Percentiles rank a stretch among this genome's conserved stretches.
phyloP scores from a whole-genome alignment of 352 stramenopile species.

The Phytophthora meadii region DNA sequence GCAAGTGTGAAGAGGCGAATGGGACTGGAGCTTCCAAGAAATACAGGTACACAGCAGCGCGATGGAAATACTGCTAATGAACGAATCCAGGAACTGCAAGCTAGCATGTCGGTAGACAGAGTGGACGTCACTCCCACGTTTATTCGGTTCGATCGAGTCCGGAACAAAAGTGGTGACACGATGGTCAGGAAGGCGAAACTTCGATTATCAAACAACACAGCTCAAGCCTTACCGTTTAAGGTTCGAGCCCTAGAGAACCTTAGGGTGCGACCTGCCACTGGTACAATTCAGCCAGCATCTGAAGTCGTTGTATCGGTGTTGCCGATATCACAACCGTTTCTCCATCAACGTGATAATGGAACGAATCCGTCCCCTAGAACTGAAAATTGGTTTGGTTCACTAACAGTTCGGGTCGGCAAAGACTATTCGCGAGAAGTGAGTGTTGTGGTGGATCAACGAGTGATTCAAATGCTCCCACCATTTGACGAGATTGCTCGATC shows the following conservation, averaged over 20 bases:
- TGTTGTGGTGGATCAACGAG: slow-evolving; percentile 57
- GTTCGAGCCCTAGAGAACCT: slow-evolving; percentile 68
- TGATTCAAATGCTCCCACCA: slow-evolving; percentile 49
- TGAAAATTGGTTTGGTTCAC: slow-evolving; percentile 69
- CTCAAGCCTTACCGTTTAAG: slow-evolving; percentile 55
- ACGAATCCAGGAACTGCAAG: slow-evolving; percentile 58
- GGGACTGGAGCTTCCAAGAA: slow-evolving; percentile 32
- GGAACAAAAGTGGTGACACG: slow-evolving; percentile 32
- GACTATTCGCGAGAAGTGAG: slow-evolving; percentile 65
- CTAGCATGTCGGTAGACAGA: slow-evolving; percentile 46
- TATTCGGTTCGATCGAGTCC: slow-evolving; percentile 56
- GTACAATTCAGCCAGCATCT: slow-evolving; percentile 53
- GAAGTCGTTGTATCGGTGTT: slow-evolving; percentile 54
- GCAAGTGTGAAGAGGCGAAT: slow-evolving; percentile 65
- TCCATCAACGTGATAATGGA: slow-evolving; percentile 20
- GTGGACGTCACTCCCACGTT: slow-evolving; percentile 70
- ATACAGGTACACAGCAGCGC: background rate
- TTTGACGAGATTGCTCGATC: slow-evolving; percentile 72
- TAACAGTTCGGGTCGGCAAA: slow-evolving; percentile 67
- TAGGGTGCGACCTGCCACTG: slow-evolving; percentile 46
- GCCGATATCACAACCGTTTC: slow-evolving; percentile 64
- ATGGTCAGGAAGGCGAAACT: slow-evolving; percentile 39
- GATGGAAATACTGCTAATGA: slow-evolving; percentile 6
- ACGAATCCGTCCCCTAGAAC: slow-evolving; percentile 10
- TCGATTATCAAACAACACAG: slow-evolving; percentile 68